A percentile compares a stretch with the other conserved stretches of the same genome.
These are phyloP conservation scores for Ceratocystis albifundus DNA, from an alignment of 2,329 filamentous ascomycete genomes.

Conservation along the genomic window DNA sequence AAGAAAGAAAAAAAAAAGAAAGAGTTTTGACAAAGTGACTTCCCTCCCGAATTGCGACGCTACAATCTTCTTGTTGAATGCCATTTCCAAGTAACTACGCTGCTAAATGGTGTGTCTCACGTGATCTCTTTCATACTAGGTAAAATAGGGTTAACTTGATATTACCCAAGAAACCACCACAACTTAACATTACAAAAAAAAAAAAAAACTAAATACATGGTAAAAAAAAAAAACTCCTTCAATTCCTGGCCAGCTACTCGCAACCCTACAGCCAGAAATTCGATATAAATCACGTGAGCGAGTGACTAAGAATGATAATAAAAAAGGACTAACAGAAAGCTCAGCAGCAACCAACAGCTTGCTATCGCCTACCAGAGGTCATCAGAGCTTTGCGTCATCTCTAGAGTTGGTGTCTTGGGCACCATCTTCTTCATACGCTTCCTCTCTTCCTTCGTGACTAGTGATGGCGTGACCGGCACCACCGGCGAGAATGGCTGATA, in stretches of 20 bases:
- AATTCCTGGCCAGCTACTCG: neutral
- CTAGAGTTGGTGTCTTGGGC: slow-evolving; percentile 50
- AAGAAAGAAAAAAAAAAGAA: neutral
- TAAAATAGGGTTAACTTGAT: neutral
- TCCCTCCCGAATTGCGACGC: neutral
- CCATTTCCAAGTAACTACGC: neutral
- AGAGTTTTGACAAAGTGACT: neutral
- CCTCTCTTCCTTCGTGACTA: slow-evolving; percentile 59
- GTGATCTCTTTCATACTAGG: neutral
- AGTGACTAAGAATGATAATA: slow-evolving; percentile 12
- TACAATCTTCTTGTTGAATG: neutral
- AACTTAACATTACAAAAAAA: neutral
- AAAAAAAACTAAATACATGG: neutral
- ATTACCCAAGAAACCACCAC: neutral
- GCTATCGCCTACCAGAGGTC: slow-evolving; percentile 49
- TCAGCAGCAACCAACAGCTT: neutral
- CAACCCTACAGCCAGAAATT: neutral
- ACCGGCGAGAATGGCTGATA: slow-evolving; percentile 70
- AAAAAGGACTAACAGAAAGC: neutral
- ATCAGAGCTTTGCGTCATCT: slow-evolving; percentile 50
- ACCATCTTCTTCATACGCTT: slow-evolving; percentile 56
- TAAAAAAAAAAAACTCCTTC: neutral
- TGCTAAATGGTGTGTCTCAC: neutral
- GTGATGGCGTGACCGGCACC: slow-evolving; percentile 62
- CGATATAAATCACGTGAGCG: neutral